These are phyloP conservation scores for Trifolium fragiferum DNA, from an alignment of 306 rosid species.

Conservation along the genomic window DNA sequence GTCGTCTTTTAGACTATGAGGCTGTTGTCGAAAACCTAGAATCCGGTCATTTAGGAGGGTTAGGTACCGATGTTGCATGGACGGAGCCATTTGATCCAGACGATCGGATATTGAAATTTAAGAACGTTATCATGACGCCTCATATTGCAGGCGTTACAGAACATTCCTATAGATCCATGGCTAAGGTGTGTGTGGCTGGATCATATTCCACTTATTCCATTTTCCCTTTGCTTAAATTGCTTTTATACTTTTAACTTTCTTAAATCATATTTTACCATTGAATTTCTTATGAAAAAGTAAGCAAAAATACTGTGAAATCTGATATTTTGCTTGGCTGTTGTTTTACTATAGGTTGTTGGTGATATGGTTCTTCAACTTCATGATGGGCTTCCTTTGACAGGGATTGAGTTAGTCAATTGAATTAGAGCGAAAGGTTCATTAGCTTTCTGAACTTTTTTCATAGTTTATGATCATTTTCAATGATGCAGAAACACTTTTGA, in stretches of 20 bases:
- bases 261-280: background rate
- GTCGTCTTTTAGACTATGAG: conserved; percentile 72
- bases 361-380: conserved; percentile 83
- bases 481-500: background rate
- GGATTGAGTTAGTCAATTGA: conserved; percentile 80
- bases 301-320: conserved; percentile 29
- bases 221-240: background rate
- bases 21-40: conserved; percentile 60
- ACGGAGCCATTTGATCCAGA: conserved; percentile 83
- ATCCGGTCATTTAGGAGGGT: conserved; percentile 81
- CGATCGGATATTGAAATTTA: conserved; percentile 69
- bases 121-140: conserved; percentile 81
- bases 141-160: conserved; percentile 93
- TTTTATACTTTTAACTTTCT: conserved; percentile 2
- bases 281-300: background rate
- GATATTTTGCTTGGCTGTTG: conserved; percentile 29
- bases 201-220: conserved; percentile 6
- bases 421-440: conserved; percentile 2
- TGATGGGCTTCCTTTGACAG: conserved; percentile 67
- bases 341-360: conserved; percentile 64
- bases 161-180: conserved; percentile 76
- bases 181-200: conserved; percentile 67
- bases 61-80: conserved; percentile 93
- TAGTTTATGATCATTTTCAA: background rate
- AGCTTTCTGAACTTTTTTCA: background rate